A percentile compares a stretch with the other conserved stretches of the same genome.
phyloP scores from a whole-genome alignment of 2,329 filamentous ascomycete species.

The Dendrostoma leiphaemia region DNA sequence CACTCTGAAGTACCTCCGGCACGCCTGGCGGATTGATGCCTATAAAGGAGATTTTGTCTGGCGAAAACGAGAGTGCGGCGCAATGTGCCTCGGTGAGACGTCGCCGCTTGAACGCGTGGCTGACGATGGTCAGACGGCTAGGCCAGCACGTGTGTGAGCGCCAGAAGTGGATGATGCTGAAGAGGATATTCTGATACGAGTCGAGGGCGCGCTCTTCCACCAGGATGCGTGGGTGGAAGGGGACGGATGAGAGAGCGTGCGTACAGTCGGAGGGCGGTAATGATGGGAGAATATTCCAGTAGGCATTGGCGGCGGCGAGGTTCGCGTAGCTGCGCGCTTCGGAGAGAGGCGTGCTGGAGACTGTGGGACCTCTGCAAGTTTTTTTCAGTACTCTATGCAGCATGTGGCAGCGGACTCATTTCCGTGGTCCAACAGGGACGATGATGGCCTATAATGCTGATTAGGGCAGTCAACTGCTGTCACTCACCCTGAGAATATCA shows the following conservation, averaged over 20 bases:
- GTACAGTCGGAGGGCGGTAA: neutral
- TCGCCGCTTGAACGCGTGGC: conserved; percentile 66
- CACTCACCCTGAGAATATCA: conserved; percentile 71
- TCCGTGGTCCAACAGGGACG: too few species aligned
- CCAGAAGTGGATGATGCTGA: conserved; percentile 62
- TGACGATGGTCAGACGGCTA: conserved; percentile 57
- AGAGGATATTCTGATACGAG: conserved; percentile 81
- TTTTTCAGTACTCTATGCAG: neutral
- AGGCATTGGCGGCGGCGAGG: conserved; percentile 44
- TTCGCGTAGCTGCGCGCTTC: conserved; percentile 65
- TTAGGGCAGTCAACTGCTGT: conserved; percentile 10
- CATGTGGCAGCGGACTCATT: too few species aligned
- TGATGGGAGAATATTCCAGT: conserved; percentile 39
- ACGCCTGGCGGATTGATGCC: conserved; percentile 62
- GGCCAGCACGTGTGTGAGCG: conserved; percentile 55
- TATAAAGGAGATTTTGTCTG: conserved; percentile 46
- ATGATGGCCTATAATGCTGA: too few species aligned
- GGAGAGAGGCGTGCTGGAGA: conserved; percentile 50
- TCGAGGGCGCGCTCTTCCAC: conserved; percentile 75
- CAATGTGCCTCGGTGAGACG: conserved; percentile 66
- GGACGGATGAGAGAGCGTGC: neutral
- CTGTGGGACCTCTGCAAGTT: conserved; percentile 57
- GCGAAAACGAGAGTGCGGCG: conserved; percentile 54
- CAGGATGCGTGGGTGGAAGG: conserved; percentile 40
- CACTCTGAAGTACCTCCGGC: conserved; percentile 20